Evolutionary conservation across 2,329 filamentous ascomycete genomes (phyloP), one percentile per base, ranked within the genome.

Genomic region (Penicillium sp.): DNA sequence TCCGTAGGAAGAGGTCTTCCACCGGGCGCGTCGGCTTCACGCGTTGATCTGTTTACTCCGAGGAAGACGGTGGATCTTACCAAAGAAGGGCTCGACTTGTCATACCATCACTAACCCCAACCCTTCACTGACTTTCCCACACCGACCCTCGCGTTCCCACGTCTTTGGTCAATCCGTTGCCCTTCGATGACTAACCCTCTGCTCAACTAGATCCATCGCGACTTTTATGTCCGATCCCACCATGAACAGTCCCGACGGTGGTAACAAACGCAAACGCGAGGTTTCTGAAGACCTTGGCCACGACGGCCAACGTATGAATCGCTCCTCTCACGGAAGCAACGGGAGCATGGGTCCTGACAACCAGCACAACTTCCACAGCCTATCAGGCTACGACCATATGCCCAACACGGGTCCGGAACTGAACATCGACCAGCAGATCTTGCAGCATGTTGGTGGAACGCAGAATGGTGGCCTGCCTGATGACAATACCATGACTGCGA

Each of bases 381-480:
- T 62, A 4, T 62, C 70, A n/a, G 63, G 68, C 55, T 74, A 74
- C 47, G 71, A 75, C 15, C 72, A 74, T 46, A 69, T 75, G 23
- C 66, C 69, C 12, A 70, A 65, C 51, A 62, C 65, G 24, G 62
- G 66, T n/a, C 66, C 65, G 4, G 71, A 74, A 41, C 61, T 75
- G 30, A 74, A 72, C 56, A 77, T 75, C 49, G 75, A 76, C 48
- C 73, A 75, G 55, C 74, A 76, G 46, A 74, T 77, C 24, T 67
- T 80, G 33, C 76, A 80, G 46, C 75, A 78, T 58, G 72, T 78
- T 32, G 76, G 75, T 8, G 75, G 17, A 15, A n/a, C 78, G 41
- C 80, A 82, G 55, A 84, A 83, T 58, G 80, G 80, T 58, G 80
- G 80, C 49, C 73, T 79, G 36, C 71, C 76, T 2, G 74, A 76